Evolutionary conservation across 1,284 basidiomycete species (phyloP).

Genomic region (Ceratobasidium sp.): DNA sequence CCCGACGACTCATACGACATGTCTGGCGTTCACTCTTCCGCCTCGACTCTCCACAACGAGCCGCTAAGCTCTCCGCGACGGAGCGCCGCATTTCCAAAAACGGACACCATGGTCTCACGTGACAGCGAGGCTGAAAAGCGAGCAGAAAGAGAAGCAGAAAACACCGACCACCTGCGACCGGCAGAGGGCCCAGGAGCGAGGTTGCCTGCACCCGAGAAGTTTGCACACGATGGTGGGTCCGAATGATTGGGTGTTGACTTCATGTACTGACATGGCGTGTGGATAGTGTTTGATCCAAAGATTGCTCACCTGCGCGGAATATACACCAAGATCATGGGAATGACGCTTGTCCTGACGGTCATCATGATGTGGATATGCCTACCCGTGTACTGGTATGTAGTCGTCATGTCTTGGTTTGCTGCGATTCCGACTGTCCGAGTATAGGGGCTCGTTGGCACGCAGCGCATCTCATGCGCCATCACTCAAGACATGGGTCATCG

Average conservation of each 20-base stretch:
- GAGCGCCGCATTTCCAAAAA: not conserved
- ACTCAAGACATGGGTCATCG: slow-evolving; percentile 55
- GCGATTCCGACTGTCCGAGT: not conserved
- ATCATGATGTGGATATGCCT: slow-evolving; percentile 40
- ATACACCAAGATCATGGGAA: slow-evolving; percentile 41
- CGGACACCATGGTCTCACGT: slow-evolving; percentile 1
- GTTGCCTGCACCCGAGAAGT: slow-evolving; percentile 23
- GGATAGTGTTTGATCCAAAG: slow-evolving; percentile 38
- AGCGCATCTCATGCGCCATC: slow-evolving; percentile 40
- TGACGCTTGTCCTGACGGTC: slow-evolving; percentile 36
- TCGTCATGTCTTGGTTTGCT: not conserved
- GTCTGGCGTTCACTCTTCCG: slow-evolving; percentile 5
- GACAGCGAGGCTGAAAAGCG: not conserved
- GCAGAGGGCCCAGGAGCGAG: slow-evolving; percentile 25
- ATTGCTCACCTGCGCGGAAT: slow-evolving; percentile 36
- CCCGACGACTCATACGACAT: not conserved
- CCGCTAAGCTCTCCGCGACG: not conserved
- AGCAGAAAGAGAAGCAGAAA: slow-evolving; percentile 19
- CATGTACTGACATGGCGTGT: not conserved
- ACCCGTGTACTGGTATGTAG: not conserved
- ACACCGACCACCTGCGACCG: slow-evolving; percentile 4
- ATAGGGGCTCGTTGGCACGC: slow-evolving; percentile 41
- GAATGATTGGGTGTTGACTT: too few relatives aligned
- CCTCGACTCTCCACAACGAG: slow-evolving; percentile 11
- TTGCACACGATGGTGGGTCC: slow-evolving; percentile 18